A percentile compares a stretch with the other conserved stretches of the same genome.
Conservation (phyloP, 345 rosid species). For the Bruguiera gymnorhiza region DNA sequence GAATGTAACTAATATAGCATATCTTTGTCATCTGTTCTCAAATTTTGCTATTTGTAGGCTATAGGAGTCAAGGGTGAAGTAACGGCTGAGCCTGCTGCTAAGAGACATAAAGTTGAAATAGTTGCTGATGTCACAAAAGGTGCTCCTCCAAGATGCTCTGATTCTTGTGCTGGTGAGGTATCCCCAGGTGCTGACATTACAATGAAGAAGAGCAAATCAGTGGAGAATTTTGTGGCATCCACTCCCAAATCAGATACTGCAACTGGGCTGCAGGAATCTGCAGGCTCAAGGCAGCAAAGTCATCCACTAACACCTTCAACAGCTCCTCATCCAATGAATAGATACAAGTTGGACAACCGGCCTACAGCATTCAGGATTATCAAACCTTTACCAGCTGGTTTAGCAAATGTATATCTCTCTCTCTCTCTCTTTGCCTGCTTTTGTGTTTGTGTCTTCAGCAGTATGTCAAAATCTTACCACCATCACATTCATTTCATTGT, state of each 20-base stretch:
- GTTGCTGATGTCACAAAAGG: slow-evolving; percentile 40
- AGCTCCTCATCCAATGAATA: slow-evolving; percentile 40
- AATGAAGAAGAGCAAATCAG: slow-evolving; percentile 38
- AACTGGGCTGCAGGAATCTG: slow-evolving; percentile 35
- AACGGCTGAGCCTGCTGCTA: slow-evolving; percentile 54
- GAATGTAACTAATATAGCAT: neutral
- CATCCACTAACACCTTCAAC: slow-evolving; percentile 33
- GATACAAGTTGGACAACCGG: slow-evolving; percentile 83
- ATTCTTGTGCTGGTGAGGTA: slow-evolving; percentile 31
- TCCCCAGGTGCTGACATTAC: slow-evolving; percentile 34
- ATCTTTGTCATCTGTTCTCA: slow-evolving; percentile 15
- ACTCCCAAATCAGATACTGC: slow-evolving; percentile 36
- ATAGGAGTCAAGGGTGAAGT: slow-evolving; percentile 62
- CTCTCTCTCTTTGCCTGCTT: slow-evolving; percentile 3
- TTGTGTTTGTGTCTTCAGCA: too few relatives aligned
- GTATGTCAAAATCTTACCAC: too few relatives aligned
- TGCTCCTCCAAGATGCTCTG: slow-evolving; percentile 32
- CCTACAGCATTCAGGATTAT: slow-evolving; percentile 64
- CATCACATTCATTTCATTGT: neutral
- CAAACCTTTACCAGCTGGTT: slow-evolving; percentile 75
- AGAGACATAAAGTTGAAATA: slow-evolving; percentile 50
- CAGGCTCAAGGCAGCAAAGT: slow-evolving; percentile 41
- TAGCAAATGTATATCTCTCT: slow-evolving; percentile 62
- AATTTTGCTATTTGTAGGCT: slow-evolving; percentile 51
- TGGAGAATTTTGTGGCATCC: slow-evolving; percentile 36